A percentile compares a stretch with the other conserved stretches of the same genome.
Evolutionary conservation across 169 alveolate genomes (phyloP).

Genomic region (Cryptosporidium sp.): DNA sequence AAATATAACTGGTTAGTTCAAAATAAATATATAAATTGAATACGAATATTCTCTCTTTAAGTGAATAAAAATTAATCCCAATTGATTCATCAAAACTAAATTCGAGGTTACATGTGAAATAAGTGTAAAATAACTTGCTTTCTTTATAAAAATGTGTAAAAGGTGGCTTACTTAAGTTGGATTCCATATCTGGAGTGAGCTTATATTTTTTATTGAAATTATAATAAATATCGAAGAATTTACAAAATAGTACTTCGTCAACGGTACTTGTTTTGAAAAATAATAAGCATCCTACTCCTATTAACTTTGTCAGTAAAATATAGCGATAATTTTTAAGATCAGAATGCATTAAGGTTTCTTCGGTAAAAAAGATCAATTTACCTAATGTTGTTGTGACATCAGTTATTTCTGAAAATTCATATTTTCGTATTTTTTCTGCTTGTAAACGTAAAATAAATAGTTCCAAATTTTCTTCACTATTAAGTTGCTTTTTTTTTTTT

Average conservation of each 20-base stretch:
- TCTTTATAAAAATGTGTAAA: background rate
- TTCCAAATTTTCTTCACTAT: background rate
- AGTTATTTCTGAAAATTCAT: background rate
- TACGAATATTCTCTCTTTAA: background rate
- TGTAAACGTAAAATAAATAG: background rate
- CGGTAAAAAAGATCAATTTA: background rate
- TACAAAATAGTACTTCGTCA: background rate
- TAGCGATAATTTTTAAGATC: background rate
- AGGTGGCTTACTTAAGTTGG: background rate
- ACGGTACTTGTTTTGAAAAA: background rate
- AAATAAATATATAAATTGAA: background rate
- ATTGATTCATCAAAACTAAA: background rate
- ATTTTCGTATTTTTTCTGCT: constrained; percentile 2
- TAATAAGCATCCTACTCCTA: background rate
- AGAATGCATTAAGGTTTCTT: background rate
- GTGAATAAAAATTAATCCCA: background rate
- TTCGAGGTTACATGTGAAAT: background rate
- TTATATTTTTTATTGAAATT: background rate
- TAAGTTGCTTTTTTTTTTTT: background rate
- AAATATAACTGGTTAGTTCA: background rate
- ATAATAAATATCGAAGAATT: constrained; percentile 16
- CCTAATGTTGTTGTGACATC: background rate
- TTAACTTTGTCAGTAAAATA: background rate
- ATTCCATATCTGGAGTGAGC: background rate
- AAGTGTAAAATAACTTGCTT: background rate